These are phyloP conservation scores for Capsella rubella DNA, from an alignment of 441 rosid species.

Conservation along the genomic window DNA sequence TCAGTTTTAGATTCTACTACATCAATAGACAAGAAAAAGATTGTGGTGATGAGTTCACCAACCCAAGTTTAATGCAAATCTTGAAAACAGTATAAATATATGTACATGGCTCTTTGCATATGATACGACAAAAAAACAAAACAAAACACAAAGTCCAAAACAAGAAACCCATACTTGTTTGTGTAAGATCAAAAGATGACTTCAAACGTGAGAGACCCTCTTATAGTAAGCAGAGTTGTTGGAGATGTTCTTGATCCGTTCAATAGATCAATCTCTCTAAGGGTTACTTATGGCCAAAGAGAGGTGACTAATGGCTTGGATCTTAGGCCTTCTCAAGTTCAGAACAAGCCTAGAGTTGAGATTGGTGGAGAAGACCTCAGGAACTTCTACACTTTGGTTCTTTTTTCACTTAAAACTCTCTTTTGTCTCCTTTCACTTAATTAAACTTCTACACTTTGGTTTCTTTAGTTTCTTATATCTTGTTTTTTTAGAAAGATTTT, in stretches of 20 bases:
- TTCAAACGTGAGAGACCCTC: conserved; percentile 63
- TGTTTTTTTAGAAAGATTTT: background rate
- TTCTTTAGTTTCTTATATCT: background rate
- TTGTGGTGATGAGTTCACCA: conserved; percentile 40
- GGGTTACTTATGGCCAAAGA: conserved; percentile 50
- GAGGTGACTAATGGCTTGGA: conserved; percentile 77
- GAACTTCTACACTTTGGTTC: conserved; percentile 83
- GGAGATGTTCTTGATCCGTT: conserved; percentile 83
- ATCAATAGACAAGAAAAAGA: conserved; percentile 41
- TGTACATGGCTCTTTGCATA: conserved; percentile 14
- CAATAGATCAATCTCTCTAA: conserved; percentile 58
- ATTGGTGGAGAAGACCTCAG: conserved; percentile 83
- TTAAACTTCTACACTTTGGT: background rate
- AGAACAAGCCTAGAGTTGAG: conserved; percentile 73
- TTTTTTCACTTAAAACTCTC: background rate
- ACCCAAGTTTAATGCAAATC: conserved; percentile 28
- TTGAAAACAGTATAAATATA: conserved; percentile 34
- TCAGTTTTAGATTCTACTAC: conserved; percentile 40
- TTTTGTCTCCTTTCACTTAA: background rate
- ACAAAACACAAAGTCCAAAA: background rate
- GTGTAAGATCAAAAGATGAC: conserved; percentile 29
- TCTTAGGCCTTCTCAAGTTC: conserved; percentile 76
- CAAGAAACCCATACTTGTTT: conserved; percentile 15
- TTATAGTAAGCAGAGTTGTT: conserved; percentile 78
- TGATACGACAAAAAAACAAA: background rate